phyloP scores from a whole-genome alignment of 768 basidiomycete genomes.

The Mycena sanguinolenta region DNA sequence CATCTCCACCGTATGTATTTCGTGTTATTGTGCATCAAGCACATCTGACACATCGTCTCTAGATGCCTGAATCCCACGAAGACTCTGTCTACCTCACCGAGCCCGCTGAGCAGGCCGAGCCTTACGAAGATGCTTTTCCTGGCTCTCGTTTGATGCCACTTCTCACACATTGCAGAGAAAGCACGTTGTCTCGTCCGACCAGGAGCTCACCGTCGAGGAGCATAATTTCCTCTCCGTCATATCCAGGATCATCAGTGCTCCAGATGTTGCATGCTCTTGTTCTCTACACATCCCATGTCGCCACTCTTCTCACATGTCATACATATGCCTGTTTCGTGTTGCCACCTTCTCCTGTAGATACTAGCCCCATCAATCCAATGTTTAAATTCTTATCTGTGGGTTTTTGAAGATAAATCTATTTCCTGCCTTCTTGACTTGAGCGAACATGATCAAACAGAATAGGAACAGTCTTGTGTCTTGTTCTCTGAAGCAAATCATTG shows the following conservation, averaged over 20 bases:
- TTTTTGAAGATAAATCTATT: too few species aligned
- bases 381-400: slow-evolving; percentile 35
- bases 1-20: slow-evolving; percentile 61
- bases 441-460: too few species aligned
- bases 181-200: slow-evolving; percentile 96
- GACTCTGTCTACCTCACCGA: slow-evolving; percentile 99
- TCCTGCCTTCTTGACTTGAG: too few species aligned
- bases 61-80: slow-evolving; percentile 93
- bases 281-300: slow-evolving; percentile 44
- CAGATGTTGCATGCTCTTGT: slow-evolving; percentile 51
- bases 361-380: slow-evolving; percentile 24
- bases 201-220: too few species aligned
- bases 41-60: slow-evolving; percentile 35
- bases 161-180: slow-evolving; percentile 75
- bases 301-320: too few species aligned
- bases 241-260: slow-evolving; percentile 71
- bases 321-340: too few species aligned
- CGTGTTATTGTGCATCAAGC: slow-evolving; percentile 57
- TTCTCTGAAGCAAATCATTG: too few species aligned
- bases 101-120: slow-evolving; percentile 99
- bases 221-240: too few species aligned
- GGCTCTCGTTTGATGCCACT: slow-evolving; percentile 22
- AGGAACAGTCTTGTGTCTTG: too few species aligned
- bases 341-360: slow-evolving; percentile 36
- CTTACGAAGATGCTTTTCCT: slow-evolving; percentile 85